Evolutionary conservation across 768 basidiomycete genomes (phyloP).

Genomic region (Obba rivulosa): DNA sequence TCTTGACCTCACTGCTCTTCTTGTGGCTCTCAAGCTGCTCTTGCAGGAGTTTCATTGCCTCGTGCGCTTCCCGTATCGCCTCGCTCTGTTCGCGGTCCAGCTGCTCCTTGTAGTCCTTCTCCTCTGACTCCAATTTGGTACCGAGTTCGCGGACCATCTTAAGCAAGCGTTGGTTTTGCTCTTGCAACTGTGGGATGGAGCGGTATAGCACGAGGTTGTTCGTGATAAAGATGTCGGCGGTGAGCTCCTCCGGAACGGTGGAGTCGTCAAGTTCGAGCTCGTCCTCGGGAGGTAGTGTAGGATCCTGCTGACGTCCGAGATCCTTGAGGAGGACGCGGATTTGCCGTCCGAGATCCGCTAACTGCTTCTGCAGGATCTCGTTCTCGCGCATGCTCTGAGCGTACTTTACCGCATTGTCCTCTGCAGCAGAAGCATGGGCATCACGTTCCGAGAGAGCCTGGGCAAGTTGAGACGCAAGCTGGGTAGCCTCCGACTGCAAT

Average conservation of each 20-base stretch:
- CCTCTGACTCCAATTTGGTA: conserved; percentile 78
- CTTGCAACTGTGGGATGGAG: conserved; percentile 74
- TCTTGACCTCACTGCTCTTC: conserved; percentile 59
- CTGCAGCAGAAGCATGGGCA: conserved; percentile 43
- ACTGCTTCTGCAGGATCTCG: conserved; percentile 65
- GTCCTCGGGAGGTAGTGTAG: conserved; percentile 70
- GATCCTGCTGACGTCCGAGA: conserved; percentile 77
- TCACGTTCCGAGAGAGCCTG: conserved; percentile 76
- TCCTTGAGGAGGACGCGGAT: conserved; percentile 76
- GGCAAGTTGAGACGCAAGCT: conserved; percentile 76
- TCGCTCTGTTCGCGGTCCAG: conserved; percentile 73
- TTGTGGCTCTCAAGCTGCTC: conserved; percentile 76
- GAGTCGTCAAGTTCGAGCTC: conserved; percentile 44
- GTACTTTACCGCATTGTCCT: conserved; percentile 61
- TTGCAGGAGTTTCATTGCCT: conserved; percentile 75
- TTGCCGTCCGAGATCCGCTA: conserved; percentile 80
- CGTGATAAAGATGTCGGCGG: conserved; percentile 71
- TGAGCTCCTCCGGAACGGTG: conserved; percentile 44
- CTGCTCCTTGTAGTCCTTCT: conserved; percentile 64
- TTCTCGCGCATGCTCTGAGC: conserved; percentile 55
- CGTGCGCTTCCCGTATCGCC: conserved; percentile 83
- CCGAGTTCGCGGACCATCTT: conserved; percentile 81
- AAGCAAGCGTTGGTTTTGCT: conserved; percentile 87
- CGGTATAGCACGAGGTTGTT: conserved; percentile 85
- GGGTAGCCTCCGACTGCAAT: conserved; percentile 70